Percentiles rank a stretch among this genome's conserved stretches.
Conservation (phyloP, 768 basidiomycete species). For the Tylopilus rubrobrunneus region DNA sequence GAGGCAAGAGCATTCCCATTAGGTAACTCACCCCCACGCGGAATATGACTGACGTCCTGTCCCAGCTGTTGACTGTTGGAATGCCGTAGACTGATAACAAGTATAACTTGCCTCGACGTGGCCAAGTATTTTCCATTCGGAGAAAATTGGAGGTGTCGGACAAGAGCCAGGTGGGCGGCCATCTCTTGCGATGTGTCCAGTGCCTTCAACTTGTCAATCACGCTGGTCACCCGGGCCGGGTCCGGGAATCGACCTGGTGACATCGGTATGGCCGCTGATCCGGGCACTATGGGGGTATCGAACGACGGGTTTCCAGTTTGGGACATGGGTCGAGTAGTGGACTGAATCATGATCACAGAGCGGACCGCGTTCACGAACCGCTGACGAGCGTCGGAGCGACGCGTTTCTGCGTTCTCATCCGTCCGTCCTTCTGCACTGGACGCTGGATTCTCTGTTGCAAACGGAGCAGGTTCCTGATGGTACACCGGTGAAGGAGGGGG, state of each 20-base stretch:
- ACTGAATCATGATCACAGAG: constrained; percentile 43
- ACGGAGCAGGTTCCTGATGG: constrained; percentile 19
- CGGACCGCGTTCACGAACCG: constrained; percentile 44
- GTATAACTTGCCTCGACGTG: constrained; percentile 43
- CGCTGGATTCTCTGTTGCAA: constrained; percentile 23
- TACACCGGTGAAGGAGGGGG: constrained; percentile 6
- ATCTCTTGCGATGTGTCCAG: constrained; percentile 40
- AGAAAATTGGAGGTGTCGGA: constrained; percentile 53
- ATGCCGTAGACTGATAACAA: background rate
- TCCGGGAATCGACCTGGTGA: constrained; percentile 33
- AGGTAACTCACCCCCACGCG: constrained; percentile 40
- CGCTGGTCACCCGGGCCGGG: constrained; percentile 37
- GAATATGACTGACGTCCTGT: constrained; percentile 49
- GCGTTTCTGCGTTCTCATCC: constrained; percentile 25
- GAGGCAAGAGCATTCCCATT: constrained; percentile 5
- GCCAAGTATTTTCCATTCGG: constrained; percentile 52
- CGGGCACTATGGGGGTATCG: constrained; percentile 20
- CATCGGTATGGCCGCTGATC: constrained; percentile 21
- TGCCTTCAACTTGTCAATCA: constrained; percentile 40
- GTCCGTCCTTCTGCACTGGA: constrained; percentile 26
- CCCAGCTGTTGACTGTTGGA: constrained; percentile 37
- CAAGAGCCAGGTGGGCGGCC: constrained; percentile 45
- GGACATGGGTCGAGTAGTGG: constrained; percentile 29
- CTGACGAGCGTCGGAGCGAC: constrained; percentile 29
- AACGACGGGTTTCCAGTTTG: constrained; percentile 29